phyloP scores from a whole-genome alignment of 2,329 filamentous ascomycete species.

The Clonostachys rhizophaga region DNA sequence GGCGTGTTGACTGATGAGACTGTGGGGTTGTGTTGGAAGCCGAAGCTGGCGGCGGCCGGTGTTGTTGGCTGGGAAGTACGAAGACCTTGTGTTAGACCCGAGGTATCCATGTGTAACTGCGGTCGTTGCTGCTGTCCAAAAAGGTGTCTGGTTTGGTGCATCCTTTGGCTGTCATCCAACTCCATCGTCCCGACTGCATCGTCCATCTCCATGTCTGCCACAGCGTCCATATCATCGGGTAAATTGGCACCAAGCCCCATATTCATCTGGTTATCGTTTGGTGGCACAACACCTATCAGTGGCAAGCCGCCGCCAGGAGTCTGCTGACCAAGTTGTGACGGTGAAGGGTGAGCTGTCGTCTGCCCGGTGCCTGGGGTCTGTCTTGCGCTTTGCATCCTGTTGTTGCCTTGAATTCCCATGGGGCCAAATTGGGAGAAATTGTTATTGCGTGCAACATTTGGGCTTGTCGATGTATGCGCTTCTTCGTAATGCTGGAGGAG shows the following conservation, averaged over 20 bases:
- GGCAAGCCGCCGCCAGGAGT: conserved; percentile 1
- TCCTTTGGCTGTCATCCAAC: conserved; percentile 56
- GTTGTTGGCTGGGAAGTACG: conserved; percentile 84
- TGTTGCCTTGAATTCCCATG: conserved; percentile 21
- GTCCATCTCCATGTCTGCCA: conserved; percentile 97
- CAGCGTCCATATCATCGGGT: conserved; percentile 70
- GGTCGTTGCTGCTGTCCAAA: conserved; percentile 62
- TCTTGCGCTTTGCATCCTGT: conserved; percentile 25
- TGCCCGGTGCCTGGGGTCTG: conserved; percentile 15
- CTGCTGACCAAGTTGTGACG: conserved; percentile 25
- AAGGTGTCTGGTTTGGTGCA: conserved; percentile 66
- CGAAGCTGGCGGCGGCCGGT: conserved; percentile 71
- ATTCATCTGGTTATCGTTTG: conserved; percentile 30
- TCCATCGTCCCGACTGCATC: conserved; percentile 68
- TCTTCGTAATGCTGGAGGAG: conserved; percentile 96
- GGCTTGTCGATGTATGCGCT: conserved; percentile 71
- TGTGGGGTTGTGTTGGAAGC: conserved; percentile 87
- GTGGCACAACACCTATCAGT: conserved; percentile 6
- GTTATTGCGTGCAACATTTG: conserved; percentile 32
- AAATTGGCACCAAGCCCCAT: conserved; percentile 29
- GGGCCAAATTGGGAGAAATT: conserved; percentile 33
- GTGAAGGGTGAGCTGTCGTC: conserved; percentile 17
- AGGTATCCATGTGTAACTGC: conserved; percentile 76
- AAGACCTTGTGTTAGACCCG: conserved; percentile 71
- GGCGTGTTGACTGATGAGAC: conserved; percentile 97